Evolutionary conservation across 306 rosid species (phyloP).

Genomic region (Crataegus laevigata): DNA sequence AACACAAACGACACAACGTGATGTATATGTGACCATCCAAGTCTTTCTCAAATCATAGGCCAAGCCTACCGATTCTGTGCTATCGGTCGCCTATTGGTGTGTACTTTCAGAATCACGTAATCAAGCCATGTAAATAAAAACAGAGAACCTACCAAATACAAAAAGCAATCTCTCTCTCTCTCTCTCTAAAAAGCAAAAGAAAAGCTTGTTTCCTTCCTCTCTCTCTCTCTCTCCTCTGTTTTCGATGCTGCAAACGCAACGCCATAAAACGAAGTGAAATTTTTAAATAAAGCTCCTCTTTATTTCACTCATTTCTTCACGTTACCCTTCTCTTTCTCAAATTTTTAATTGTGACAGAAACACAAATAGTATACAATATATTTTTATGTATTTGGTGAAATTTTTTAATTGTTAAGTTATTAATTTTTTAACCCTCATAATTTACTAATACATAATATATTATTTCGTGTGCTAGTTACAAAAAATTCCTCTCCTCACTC

Average conservation of each 20-base stretch:
- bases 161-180: constrained; percentile 11
- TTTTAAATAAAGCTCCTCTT: constrained; percentile 4
- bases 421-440: too few relatives aligned
- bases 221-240: constrained; percentile 19
- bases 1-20: too few relatives aligned
- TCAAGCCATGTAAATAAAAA: not conserved
- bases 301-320: constrained; percentile 25
- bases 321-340: constrained; percentile 7
- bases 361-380: too few relatives aligned
- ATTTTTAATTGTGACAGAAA: too few relatives aligned
- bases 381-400: too few relatives aligned
- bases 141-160: not conserved
- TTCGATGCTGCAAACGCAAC: constrained; percentile 29
- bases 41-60: too few relatives aligned
- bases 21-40: too few relatives aligned
- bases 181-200: constrained; percentile 32
- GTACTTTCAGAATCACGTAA: not conserved
- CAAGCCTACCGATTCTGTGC: too few relatives aligned
- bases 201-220: constrained; percentile 8
- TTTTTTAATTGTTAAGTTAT: too few relatives aligned
- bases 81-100: not conserved
- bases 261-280: constrained; percentile 57
- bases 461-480: too few relatives aligned
- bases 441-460: too few relatives aligned
- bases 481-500: not conserved